Conservation (phyloP, 192 early-diverging fungal species). For the Allomyces javanicus region DNA sequence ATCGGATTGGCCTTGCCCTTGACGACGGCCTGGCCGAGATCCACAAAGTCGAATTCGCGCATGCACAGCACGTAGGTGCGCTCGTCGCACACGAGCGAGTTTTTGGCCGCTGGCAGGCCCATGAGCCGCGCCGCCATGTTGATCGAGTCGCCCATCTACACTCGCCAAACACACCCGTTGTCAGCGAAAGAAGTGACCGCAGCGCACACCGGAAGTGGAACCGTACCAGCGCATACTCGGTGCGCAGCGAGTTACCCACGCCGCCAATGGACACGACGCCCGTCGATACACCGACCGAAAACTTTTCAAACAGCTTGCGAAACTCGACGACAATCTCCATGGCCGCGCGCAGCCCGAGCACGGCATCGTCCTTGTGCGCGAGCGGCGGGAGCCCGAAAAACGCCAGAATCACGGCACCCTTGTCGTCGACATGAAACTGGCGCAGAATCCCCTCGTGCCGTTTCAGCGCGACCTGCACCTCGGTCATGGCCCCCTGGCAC, state of each 20-base stretch:
- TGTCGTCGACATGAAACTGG: conserved; percentile 34
- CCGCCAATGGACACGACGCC: conserved; percentile 30
- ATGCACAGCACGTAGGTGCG: conserved; percentile 23
- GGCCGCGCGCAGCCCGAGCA: conserved; percentile 19
- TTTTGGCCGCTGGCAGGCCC: conserved; percentile 14
- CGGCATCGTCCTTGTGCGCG: conserved; percentile 31
- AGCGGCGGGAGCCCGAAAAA: conserved; percentile 32
- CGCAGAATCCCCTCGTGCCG: conserved; percentile 22
- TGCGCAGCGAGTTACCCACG: conserved; percentile 23
- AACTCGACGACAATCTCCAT: conserved; percentile 21
- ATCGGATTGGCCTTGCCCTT: conserved; percentile 25
- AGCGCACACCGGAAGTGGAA: not conserved
- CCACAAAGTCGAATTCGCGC: conserved; percentile 23
- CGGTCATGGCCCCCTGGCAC: conserved; percentile 19
- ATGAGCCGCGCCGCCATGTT: conserved; percentile 35
- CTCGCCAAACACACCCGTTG: not conserved
- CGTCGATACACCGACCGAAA: conserved; percentile 33
- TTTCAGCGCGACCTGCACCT: conserved; percentile 18
- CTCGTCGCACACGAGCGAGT: conserved; percentile 24
- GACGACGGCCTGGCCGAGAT: conserved; percentile 20
- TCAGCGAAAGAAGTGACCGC: not conserved
- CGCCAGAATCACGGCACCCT: conserved; percentile 23
- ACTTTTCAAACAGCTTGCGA: conserved; percentile 20
- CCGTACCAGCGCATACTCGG: conserved; percentile 33
- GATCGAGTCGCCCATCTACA: conserved; percentile 33